Conservation (phyloP, 495 filamentous ascomycete genomes). For the Hapsidospora chrysogenum region DNA sequence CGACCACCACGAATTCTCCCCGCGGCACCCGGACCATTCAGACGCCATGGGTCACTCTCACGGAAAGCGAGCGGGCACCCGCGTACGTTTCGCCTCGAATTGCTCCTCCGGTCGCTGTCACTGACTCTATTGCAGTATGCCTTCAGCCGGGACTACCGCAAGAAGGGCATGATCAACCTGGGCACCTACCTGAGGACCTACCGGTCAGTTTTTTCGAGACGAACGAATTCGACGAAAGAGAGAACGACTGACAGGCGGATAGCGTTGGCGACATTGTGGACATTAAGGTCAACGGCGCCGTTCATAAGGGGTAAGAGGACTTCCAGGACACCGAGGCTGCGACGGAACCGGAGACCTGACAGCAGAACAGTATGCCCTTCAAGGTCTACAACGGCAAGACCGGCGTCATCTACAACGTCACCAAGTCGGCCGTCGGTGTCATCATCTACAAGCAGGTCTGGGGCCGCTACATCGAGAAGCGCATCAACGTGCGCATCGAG, state of each 20-base stretch:
- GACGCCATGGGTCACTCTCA: constrained; percentile 83
- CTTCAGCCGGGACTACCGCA: constrained; percentile 83
- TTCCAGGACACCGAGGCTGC: not conserved
- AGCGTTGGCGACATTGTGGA: constrained; percentile 97
- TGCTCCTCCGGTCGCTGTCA: constrained; percentile 8
- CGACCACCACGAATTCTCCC: constrained; percentile 19
- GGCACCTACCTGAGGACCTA: constrained; percentile 86
- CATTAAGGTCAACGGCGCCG: constrained; percentile 90
- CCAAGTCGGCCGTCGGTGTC: constrained; percentile 87
- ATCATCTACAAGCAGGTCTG: constrained; percentile 97
- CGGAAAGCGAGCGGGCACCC: constrained; percentile 88
- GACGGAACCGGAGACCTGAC: constrained; percentile 8
- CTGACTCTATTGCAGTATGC: constrained; percentile 47
- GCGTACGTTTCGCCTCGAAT: constrained; percentile 34
- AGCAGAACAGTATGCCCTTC: constrained; percentile 70
- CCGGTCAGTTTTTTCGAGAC: constrained; percentile 36
- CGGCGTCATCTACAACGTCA: constrained; percentile 95
- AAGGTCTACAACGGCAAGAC: constrained; percentile 99
- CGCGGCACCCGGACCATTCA: constrained; percentile 18
- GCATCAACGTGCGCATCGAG: constrained; percentile 95
- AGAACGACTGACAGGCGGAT: constrained; percentile 14
- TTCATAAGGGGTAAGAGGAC: constrained; percentile 77
- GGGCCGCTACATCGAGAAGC: constrained; percentile 99
- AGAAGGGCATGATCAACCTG: constrained; percentile 78
- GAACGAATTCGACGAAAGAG: not conserved